Conservation (phyloP, 139 green algal species). For the Coccomyxa sp. region DNA sequence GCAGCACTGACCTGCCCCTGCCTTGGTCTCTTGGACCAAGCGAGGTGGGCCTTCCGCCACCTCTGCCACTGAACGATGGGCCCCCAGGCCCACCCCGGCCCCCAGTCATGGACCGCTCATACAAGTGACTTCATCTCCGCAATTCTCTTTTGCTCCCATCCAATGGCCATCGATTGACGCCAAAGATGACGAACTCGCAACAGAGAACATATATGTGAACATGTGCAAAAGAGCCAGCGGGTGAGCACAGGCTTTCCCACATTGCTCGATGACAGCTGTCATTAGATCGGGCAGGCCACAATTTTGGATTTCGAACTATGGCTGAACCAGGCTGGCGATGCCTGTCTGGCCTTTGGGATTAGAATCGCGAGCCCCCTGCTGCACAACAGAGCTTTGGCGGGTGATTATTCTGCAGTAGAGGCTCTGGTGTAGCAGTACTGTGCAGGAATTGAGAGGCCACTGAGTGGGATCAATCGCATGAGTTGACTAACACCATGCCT, state of each 20-base stretch:
- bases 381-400: not conserved
- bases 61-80: conserved; percentile 3
- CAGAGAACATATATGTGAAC: too few relatives aligned
- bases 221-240: too few relatives aligned
- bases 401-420: not conserved
- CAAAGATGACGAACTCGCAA: not conserved
- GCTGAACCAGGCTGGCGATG: not conserved
- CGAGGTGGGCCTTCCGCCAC: not conserved
- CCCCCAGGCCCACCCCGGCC: not conserved
- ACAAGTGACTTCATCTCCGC: not conserved
- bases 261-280: too few relatives aligned
- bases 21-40: not conserved
- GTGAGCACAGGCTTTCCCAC: too few relatives aligned
- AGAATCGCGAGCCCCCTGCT: too few relatives aligned
- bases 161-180: not conserved
- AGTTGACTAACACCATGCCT: not conserved
- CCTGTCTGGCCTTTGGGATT: too few relatives aligned
- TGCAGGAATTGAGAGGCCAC: not conserved
- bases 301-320: not conserved
- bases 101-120: not conserved
- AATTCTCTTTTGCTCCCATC: not conserved
- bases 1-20: not conserved
- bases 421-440: not conserved
- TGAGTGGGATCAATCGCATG: not conserved
- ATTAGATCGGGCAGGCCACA: not conserved